Evolutionary conservation across 345 rosid genomes (phyloP).

Genomic region (Luvunga scandens): DNA sequence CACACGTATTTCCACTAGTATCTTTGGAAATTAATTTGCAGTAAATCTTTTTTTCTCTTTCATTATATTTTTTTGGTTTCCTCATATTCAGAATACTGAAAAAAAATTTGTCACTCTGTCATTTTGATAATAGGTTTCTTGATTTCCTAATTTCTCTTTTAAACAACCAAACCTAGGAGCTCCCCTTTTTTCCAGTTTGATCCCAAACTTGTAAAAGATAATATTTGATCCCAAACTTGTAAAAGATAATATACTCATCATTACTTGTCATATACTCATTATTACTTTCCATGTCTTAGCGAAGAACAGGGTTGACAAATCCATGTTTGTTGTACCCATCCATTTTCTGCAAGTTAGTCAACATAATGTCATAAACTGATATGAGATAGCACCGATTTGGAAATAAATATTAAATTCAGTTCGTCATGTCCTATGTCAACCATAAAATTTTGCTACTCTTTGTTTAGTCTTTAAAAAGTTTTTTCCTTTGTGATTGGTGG

Average conservation of each 20-base stretch:
- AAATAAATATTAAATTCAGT: neutral
- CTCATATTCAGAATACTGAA: neutral
- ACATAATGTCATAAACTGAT: neutral
- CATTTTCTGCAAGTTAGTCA: neutral
- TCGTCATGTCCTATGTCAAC: neutral
- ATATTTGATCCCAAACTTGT: no score
- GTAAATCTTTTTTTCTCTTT: neutral
- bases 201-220: no score
- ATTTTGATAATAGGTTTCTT: neutral
- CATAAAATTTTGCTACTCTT: neutral
- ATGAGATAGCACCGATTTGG: neutral
- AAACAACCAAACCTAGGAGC: neutral
- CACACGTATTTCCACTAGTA: neutral
- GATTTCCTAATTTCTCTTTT: neutral
- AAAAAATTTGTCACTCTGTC: neutral
- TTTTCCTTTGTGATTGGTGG: neutral
- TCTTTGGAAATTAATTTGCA: neutral
- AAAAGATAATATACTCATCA: neutral
- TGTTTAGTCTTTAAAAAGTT: neutral
- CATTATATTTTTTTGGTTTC: neutral
- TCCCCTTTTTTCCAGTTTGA: neutral
- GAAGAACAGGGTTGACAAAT: neutral
- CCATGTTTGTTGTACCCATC: neutral
- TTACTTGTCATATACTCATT: neutral
- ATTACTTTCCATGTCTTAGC: neutral